Percentiles rank a stretch among this genome's conserved stretches.
phyloP scores from a whole-genome alignment of 495 filamentous ascomycete species.

The Penicillium longicatenatum region DNA sequence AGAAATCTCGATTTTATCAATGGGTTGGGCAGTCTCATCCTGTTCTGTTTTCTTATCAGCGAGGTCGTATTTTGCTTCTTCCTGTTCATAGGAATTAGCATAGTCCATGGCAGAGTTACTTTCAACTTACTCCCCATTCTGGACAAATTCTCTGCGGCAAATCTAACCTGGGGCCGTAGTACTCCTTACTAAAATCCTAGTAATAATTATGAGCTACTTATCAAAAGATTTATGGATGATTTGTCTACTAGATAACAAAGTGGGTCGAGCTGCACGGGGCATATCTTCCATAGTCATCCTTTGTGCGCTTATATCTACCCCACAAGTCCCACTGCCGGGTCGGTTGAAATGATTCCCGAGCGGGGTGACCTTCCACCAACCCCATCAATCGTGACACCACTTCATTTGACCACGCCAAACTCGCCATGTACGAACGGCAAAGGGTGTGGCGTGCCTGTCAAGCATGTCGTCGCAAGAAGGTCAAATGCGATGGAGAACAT shows the following conservation, averaged over 20 bases:
- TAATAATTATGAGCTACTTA: not conserved
- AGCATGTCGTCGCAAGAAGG: constrained; percentile 23
- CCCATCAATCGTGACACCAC: not conserved
- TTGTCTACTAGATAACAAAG: not conserved
- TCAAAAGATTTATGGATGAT: not conserved
- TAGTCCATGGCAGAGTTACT: no score
- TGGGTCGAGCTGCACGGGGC: not conserved
- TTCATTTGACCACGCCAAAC: not conserved
- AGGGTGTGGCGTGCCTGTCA: constrained; percentile 36
- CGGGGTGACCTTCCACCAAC: not conserved
- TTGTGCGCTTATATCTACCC: not conserved
- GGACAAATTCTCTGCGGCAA: no score
- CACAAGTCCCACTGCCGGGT: not conserved
- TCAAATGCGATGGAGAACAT: constrained; percentile 25
- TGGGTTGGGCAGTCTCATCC: no score
- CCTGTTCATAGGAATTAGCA: no score
- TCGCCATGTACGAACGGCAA: constrained; percentile 24
- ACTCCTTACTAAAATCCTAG: no score
- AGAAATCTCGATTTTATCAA: no score
- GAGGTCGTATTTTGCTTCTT: no score
- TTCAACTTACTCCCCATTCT: no score
- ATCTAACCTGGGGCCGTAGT: no score
- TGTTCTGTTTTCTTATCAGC: no score
- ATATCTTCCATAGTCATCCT: not conserved
- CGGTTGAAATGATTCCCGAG: not conserved